phyloP scores from a whole-genome alignment of 2,329 filamentous ascomycete genomes.

The Aspergillus fischeri region DNA sequence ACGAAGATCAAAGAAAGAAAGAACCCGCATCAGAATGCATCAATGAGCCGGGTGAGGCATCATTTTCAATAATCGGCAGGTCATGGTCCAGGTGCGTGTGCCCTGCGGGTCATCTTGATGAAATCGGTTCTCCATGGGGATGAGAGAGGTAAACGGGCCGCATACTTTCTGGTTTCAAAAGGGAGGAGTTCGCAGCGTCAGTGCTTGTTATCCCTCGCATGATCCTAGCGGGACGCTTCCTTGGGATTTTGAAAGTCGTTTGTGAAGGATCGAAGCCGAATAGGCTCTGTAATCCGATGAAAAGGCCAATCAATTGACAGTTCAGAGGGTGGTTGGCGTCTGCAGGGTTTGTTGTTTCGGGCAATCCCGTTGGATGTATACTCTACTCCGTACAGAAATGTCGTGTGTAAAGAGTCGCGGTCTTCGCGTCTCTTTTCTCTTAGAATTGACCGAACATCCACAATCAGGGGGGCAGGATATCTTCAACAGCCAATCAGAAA shows the following conservation, averaged over 20 bases:
- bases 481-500: background rate
- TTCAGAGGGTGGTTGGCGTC: background rate
- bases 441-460: background rate
- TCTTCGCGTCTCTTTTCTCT: background rate
- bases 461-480: background rate
- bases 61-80: constrained; percentile 22
- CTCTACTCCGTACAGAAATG: background rate
- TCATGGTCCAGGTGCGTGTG: constrained; percentile 11
- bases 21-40: background rate
- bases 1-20: constrained; percentile 6
- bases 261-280: background rate
- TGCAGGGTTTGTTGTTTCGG: background rate
- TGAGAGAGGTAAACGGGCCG: constrained; percentile 14
- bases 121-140: constrained; percentile 9
- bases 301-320: background rate
- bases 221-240: constrained; percentile 7
- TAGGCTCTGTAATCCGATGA: background rate
- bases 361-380: background rate
- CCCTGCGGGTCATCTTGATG: constrained; percentile 13
- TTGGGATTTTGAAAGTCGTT: background rate
- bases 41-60: constrained; percentile 17
- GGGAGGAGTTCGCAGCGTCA: constrained; percentile 6
- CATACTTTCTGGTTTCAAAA: constrained; percentile 22
- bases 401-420: background rate
- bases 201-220: constrained; percentile 16